Base-by-base conservation (phyloP, 129 eudicot species). In the Chrysanthemum makinoi region DNA sequence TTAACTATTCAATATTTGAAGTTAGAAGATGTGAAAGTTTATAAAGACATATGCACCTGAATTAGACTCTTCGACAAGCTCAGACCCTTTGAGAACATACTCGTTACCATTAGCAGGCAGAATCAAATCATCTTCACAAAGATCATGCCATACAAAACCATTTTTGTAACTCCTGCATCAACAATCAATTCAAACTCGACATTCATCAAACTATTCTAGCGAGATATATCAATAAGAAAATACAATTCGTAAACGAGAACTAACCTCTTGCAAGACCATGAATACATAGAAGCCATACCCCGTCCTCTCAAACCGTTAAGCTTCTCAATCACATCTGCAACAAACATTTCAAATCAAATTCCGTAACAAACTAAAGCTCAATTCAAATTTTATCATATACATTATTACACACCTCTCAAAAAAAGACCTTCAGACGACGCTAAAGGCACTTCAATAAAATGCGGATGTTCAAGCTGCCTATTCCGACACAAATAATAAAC, bases 191-290 rank as follows among this genome's bases (percentile, higher is more conserved):
- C 57, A 67, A 8, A 49, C 62, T 74, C 74, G 6, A 44, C 17
- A 69, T 20, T 2, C 68, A 7, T 20, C n/a, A 22, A 54, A 22
- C 19, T 4, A 6, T 33, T 48, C 18, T 39, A 47, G 19, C 10
- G 6, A 22, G 26, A 20, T 39, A 18, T 11, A 10, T 2, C 3
- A 52, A 55, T 39, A 4, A 8, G 13, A 13, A 54, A 54, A 58
- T 56, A 65, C 4, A 58, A 68, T 5, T 57, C 35, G 43, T 44
- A 6, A 10, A 12, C 26, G 9, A 18, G 33, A 66, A 61, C 66
- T 79, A 71, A 95, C 99, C 99, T 95, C 84, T 95, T 95, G 93
- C 99, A 95, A 64, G 99, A 95, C 99, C 99, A 95, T 1, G 99
- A 86, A 53, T 95, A 95, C 83, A 80, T 77, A 13, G 97, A 90